Evolutionary conservation across 495 filamentous ascomycete genomes (phyloP), one percentile per base, ranked within the genome.

Genomic region (Penicillium subrubescens): DNA sequence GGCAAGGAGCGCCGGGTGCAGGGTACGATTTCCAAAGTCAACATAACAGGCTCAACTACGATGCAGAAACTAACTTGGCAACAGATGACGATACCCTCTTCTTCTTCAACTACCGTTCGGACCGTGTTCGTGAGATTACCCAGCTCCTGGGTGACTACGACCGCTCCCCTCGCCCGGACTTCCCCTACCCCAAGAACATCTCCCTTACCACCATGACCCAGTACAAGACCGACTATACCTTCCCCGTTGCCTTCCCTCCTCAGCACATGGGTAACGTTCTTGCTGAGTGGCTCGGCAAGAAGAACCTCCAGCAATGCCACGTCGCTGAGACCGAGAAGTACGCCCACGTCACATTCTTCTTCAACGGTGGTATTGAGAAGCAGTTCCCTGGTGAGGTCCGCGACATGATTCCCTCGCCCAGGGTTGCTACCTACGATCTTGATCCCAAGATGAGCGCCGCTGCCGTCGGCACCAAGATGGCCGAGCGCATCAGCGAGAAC

Each of bases 21-120:
- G 81, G 92, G 91, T 91, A 77, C 23, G 82, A 48, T 58, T 29
- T 52, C 12, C n/a, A 2, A 19, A 37, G 39, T 37, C 17, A 37
- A 56, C 43, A 27, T 34, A 27, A 8, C 0, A 25, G 44, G 5
- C 31, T 52, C 21, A 11, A 8, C 15, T 8, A 17, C 27, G 10
- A 52, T 44, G 15, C 46, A 31, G 11, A 65, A 51, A 19, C 61
- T 78, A 66, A 63, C 53, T 55, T 8, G 12, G 19, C 44, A 12
- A 43, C 57, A 93, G 92, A 97, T 73, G 86, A 88, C 65, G 95
- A 99, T 73, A 94, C 92, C 53, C 87, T 97, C 71, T 97, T 99
- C 86, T 97, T 97, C 88, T 99, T 99, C 91, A 99, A 99, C 87
- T 99, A 99, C 86, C 94, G 95, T 69, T 97, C 95, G 41, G 95